Evolutionary conservation across 257 asterid species (phyloP).

Genomic region (Galeopsis tetrahit): DNA sequence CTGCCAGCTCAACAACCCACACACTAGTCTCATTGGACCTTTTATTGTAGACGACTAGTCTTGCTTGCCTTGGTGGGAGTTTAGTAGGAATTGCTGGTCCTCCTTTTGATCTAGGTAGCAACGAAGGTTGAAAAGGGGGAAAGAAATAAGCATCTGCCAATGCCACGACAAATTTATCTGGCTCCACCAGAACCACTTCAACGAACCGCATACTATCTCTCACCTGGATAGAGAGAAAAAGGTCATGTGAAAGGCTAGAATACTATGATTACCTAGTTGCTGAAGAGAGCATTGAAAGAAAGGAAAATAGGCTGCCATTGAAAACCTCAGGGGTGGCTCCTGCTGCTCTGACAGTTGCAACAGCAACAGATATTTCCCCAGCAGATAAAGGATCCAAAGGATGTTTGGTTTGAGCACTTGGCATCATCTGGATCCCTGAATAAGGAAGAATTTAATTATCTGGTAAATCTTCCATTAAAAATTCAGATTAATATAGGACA

Average conservation of each 20-base stretch:
- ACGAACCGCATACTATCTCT: constrained; percentile 91
- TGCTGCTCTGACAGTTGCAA: constrained; percentile 88
- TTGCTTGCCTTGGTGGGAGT: constrained; percentile 89
- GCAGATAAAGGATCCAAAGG: constrained; percentile 93
- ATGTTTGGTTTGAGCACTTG: constrained; percentile 75
- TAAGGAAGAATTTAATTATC: constrained; percentile 22
- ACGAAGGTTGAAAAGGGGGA: constrained; percentile 92
- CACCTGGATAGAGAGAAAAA: constrained; percentile 53
- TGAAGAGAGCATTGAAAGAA: constrained; percentile 19
- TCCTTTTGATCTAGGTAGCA: constrained; percentile 77
- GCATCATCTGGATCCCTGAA: constrained; percentile 63
- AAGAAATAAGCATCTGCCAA: constrained; percentile 94
- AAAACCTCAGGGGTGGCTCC: constrained; percentile 96
- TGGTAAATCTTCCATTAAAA: constrained; percentile 14
- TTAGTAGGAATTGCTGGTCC: constrained; percentile 74
- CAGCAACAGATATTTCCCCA: constrained; percentile 85
- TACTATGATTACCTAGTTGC: not conserved
- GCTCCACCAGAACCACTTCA: constrained; percentile 90
- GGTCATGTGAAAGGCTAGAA: constrained; percentile 12
- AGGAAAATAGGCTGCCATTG: not conserved
- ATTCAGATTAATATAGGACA: not conserved
- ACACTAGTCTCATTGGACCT: constrained; percentile 85
- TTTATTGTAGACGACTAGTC: constrained; percentile 79
- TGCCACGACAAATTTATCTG: constrained; percentile 79
- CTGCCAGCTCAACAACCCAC: constrained; percentile 87